A percentile compares a stretch with the other conserved stretches of the same genome.
Conservation (phyloP, 2,329 filamentous ascomycete genomes). For the Cercospora nicotianae region DNA sequence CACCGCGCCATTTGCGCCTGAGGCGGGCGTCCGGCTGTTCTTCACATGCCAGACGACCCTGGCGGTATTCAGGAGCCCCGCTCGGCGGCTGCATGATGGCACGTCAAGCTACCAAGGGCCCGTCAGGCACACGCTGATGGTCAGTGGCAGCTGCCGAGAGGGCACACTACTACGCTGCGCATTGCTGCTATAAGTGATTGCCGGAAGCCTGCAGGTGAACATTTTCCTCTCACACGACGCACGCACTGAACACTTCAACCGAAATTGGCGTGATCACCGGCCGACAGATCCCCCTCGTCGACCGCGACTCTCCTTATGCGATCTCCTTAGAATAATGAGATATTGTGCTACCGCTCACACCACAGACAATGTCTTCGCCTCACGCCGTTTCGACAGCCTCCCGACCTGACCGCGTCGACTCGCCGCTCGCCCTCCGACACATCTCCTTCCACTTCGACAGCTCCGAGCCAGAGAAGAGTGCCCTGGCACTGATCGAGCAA, state of each 20-base stretch:
- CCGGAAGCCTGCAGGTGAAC: not conserved
- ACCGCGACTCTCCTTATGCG: conserved; percentile 16
- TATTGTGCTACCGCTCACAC: conserved; percentile 16
- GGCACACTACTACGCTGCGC: not conserved
- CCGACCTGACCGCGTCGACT: conserved; percentile 34
- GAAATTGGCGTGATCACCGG: conserved; percentile 5
- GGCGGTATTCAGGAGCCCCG: not conserved
- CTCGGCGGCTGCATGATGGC: not conserved
- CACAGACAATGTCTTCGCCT: conserved; percentile 27
- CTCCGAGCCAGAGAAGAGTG: conserved; percentile 74
- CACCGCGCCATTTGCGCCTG: not conserved
- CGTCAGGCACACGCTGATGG: not conserved
- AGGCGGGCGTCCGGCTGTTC: not conserved
- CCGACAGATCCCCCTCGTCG: conserved; percentile 12
- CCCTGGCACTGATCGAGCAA: conserved; percentile 73
- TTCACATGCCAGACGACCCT: conserved; percentile 3
- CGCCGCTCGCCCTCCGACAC: conserved; percentile 43
- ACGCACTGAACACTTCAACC: not conserved
- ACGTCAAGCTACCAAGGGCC: conserved; percentile 1
- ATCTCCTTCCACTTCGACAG: conserved; percentile 79
- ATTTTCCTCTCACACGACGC: not conserved
- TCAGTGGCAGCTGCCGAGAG: not conserved
- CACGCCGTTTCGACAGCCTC: conserved; percentile 27
- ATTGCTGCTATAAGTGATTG: conserved; percentile 1
- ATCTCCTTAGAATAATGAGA: conserved; percentile 20